Conservation (phyloP, 495 filamentous ascomycete species). For the Hypomontagnella monticulosa region DNA sequence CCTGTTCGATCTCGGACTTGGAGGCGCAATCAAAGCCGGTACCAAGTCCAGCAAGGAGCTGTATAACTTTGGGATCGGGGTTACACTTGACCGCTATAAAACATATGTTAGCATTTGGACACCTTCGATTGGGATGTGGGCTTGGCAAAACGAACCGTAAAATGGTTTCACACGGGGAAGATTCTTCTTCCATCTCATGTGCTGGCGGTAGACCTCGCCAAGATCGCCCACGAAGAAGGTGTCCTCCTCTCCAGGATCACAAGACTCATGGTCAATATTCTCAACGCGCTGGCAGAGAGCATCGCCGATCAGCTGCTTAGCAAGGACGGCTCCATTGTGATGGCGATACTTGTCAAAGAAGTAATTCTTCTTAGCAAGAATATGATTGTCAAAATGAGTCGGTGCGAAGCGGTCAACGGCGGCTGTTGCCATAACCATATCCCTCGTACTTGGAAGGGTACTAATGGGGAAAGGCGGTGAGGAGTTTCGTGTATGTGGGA, state of each 20-base stretch:
- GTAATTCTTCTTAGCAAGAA: conserved; percentile 56
- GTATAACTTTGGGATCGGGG: conserved; percentile 87
- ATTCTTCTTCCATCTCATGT: conserved; percentile 96
- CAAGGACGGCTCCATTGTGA: conserved; percentile 50
- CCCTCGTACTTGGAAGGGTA: conserved; percentile 44
- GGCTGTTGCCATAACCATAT: conserved; percentile 66
- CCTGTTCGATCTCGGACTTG: conserved; percentile 93
- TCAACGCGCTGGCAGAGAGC: conserved; percentile 84
- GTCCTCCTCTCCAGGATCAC: conserved; percentile 91
- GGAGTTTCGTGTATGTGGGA: conserved; percentile 20
- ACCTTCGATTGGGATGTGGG: background rate
- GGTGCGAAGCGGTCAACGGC: conserved; percentile 55
- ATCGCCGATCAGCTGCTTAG: conserved; percentile 74
- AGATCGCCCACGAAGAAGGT: conserved; percentile 98
- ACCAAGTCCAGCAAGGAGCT: conserved; percentile 84
- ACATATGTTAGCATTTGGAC: conserved; percentile 42
- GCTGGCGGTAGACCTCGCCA: conserved; percentile 98
- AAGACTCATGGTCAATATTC: conserved; percentile 81
- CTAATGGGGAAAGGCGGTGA: conserved; percentile 15
- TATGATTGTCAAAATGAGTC: conserved; percentile 56
- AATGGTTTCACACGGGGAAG: conserved; percentile 93
- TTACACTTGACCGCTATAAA: conserved; percentile 94
- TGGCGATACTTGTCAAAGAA: conserved; percentile 47
- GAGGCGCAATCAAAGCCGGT: conserved; percentile 99
- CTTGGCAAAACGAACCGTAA: conserved; percentile 72